A percentile compares a stretch with the other conserved stretches of the same genome.
Evolutionary conservation across 192 early-diverging fungal species (phyloP).

Genomic region (Gaertneriomyces sp.): DNA sequence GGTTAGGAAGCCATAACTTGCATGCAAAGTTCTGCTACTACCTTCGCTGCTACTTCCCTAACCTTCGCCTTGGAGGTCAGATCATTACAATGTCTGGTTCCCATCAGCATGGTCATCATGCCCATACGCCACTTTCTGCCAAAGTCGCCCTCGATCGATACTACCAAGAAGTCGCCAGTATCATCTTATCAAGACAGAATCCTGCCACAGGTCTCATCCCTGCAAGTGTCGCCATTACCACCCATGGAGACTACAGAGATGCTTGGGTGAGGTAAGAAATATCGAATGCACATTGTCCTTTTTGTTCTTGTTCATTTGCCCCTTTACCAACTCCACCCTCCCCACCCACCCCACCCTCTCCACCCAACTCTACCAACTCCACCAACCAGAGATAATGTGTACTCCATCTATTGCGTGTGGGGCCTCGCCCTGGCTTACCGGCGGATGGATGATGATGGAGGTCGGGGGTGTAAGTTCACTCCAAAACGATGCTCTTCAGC

Average conservation of each 20-base stretch:
- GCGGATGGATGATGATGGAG: constrained; percentile 77
- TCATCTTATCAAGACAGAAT: constrained; percentile 77
- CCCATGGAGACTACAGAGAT: constrained; percentile 84
- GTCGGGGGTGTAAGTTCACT: constrained; percentile 66
- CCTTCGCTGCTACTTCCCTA: too few species aligned
- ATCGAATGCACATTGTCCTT: background rate
- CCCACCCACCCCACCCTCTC: background rate
- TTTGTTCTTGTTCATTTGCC: background rate
- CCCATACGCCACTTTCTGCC: too few species aligned
- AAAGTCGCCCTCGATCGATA: constrained; percentile 60
- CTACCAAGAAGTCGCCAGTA: constrained; percentile 67
- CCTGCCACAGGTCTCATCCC: constrained; percentile 81
- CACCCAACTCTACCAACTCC: background rate
- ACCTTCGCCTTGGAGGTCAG: too few species aligned
- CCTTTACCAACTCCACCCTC: background rate
- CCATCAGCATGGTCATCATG: too few species aligned
- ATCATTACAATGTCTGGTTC: too few species aligned
- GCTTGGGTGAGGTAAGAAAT: constrained; percentile 76
- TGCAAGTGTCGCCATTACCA: constrained; percentile 80
- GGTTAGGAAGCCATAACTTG: too few species aligned
- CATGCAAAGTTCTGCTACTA: too few species aligned
- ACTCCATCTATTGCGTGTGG: constrained; percentile 80
- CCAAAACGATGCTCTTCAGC: background rate
- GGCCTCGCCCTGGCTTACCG: constrained; percentile 81
- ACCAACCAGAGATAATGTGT: constrained; percentile 72